Evolutionary conservation across 2,329 filamentous ascomycete genomes (phyloP).

Genomic region (Ampelomyces quisqualis): DNA sequence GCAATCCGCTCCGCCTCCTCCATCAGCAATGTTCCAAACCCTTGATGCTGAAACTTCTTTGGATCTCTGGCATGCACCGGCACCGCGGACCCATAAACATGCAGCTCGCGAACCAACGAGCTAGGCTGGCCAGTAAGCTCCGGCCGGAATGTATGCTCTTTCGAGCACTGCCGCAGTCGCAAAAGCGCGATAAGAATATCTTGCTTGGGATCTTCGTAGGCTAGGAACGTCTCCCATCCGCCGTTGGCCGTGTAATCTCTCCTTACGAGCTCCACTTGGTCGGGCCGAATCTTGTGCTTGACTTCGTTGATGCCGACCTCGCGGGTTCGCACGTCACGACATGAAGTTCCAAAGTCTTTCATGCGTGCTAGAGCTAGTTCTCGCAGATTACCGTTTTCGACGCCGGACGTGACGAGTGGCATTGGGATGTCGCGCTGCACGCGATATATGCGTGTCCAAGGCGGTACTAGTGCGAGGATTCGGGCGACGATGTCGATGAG

Average conservation of each 20-base stretch:
- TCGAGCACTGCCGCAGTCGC: constrained; percentile 83
- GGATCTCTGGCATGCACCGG: constrained; percentile 94
- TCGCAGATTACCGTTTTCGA: constrained; percentile 94
- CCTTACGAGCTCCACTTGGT: constrained; percentile 91
- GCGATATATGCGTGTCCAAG: constrained; percentile 98
- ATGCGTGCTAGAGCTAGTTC: constrained; percentile 94
- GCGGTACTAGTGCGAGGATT: constrained; percentile 91
- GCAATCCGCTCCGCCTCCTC: constrained; percentile 97
- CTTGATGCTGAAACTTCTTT: constrained; percentile 97
- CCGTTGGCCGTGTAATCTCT: constrained; percentile 94
- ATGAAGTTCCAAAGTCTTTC: constrained; percentile 98
- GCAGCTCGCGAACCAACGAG: constrained; percentile 88
- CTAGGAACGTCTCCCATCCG: constrained; percentile 97
- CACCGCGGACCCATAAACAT: constrained; percentile 97
- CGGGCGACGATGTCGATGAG: constrained; percentile 93
- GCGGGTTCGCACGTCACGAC: constrained; percentile 90
- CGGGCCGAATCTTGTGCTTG: constrained; percentile 96
- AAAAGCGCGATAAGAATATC: constrained; percentile 93
- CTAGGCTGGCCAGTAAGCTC: constrained; percentile 85
- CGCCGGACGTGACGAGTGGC: constrained; percentile 96
- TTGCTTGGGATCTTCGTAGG: constrained; percentile 97
- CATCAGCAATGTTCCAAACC: constrained; percentile 94
- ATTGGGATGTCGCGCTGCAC: constrained; percentile 99
- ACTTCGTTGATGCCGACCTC: constrained; percentile 99
- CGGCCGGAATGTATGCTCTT: constrained; percentile 86